Conservation (phyloP, 306 rosid species). For the Coriaria nepalensis region DNA sequence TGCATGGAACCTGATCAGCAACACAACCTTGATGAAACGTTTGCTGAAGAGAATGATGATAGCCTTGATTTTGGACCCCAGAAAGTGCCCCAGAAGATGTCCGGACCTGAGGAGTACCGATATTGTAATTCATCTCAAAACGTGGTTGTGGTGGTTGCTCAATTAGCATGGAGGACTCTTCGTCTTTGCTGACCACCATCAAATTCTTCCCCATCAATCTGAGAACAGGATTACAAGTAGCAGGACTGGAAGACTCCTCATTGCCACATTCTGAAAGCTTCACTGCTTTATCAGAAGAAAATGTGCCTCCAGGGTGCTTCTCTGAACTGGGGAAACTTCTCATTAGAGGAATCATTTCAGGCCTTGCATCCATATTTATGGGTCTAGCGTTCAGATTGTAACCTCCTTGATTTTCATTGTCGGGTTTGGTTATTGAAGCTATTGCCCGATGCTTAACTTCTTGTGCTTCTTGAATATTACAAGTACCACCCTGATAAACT, state of each 20-base stretch:
- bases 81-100: conserved; percentile 17
- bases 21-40: conserved; percentile 18
- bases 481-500: conserved; percentile 20
- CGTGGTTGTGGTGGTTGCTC: conserved; percentile 20
- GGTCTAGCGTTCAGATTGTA: conserved; percentile 16
- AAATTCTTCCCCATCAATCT: conserved; percentile 57
- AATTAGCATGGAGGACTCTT: conserved; percentile 22
- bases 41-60: conserved; percentile 16
- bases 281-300: conserved; percentile 14
- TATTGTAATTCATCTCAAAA: conserved; percentile 9
- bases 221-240: conserved; percentile 37
- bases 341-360: conserved; percentile 14
- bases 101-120: conserved; percentile 16
- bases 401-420: conserved; percentile 20
- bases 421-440: conserved; percentile 17
- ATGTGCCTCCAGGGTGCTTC: background rate
- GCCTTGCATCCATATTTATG: conserved; percentile 14
- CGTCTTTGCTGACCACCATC: conserved; percentile 48
- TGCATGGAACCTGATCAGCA: conserved; percentile 17
- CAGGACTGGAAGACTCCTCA: conserved; percentile 30
- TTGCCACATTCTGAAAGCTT: conserved; percentile 16
- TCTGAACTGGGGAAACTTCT: conserved; percentile 3
- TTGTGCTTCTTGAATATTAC: conserved; percentile 29
- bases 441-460: conserved; percentile 20
- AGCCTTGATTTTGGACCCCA: conserved; percentile 17